Evolutionary conservation across 176 grass and related monocot species (phyloP), one percentile per base, ranked within the genome.

Genomic region (Alopecurus myosuroides): DNA sequence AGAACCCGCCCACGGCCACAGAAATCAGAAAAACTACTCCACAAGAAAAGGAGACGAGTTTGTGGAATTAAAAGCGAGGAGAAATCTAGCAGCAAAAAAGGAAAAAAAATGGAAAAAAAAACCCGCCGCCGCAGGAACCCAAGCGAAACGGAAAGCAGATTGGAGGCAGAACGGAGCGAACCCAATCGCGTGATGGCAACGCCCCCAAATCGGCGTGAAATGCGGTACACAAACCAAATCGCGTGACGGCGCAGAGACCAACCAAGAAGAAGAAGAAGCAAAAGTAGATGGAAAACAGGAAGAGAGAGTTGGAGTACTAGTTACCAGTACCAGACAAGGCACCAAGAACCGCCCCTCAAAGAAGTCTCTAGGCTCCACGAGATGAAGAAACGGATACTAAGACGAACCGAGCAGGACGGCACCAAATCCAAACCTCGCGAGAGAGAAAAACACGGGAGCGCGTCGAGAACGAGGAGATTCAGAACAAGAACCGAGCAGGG

Each of bases 391-490:
- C 46, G 46, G 15, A 63, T 61, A 61, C 12, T 6, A 62, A 7
- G 60, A 33, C 31, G 61, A 33, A 33, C 61, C n/a, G 56, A 60
- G 56, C 56, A 12, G 56, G 28, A 60, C 23, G 31, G 29, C 61
- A 33, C 28, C 61, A 33, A 64, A 64, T 64, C 61, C 29, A 64
- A 33, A 31, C 61, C 61, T 18, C 29, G 29, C 2, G 61, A 64
- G 42, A 46, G 41, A 18, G 3, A 30, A 30, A 15, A 46, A 20
- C 3, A 66, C 17, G 28, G 63, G 13, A 8, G 37, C 57, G 40
- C 51, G 71, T 13, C n/a, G 52, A 81, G 13, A 58, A 26, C 56
- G 29, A 81, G 69, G 78, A 50, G 55, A 57, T 78, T 82, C 77
- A 60, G 11, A 81, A 57, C 66, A 5, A 39, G 56, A 50, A 0